Percentiles rank a stretch among this genome's conserved stretches.
phyloP scores from a whole-genome alignment of 306 rosid species.

The Vicia sativa region DNA sequence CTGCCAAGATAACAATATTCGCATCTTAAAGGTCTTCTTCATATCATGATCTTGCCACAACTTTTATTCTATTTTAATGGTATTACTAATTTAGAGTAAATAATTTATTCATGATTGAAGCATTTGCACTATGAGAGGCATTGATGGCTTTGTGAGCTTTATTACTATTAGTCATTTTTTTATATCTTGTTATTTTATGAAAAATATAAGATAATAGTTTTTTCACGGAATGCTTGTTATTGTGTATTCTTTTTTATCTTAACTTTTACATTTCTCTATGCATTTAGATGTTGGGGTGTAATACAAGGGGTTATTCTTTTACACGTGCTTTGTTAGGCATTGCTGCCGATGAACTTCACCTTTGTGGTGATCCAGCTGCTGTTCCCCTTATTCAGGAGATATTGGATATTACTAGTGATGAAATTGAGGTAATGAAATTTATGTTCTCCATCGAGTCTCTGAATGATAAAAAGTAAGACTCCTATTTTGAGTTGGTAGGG shows the following conservation, averaged over 20 bases:
- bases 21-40: conserved; percentile 28
- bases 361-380: conserved; percentile 94
- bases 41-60: conserved; percentile 2
- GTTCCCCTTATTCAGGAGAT: conserved; percentile 87
- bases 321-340: conserved; percentile 92
- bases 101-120: conserved; percentile 21
- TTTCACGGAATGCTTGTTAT: conserved; percentile 27
- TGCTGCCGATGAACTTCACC: conserved; percentile 92
- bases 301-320: conserved; percentile 77
- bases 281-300: conserved; percentile 88
- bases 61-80: conserved; percentile 6
- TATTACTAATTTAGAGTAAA: conserved; percentile 11
- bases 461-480: neutral
- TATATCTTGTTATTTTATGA: neutral
- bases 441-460: conserved; percentile 8
- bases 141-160: conserved; percentile 29
- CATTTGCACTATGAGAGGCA: conserved; percentile 21
- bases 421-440: conserved; percentile 67
- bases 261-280: conserved; percentile 28
- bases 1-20: conserved; percentile 25
- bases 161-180: conserved; percentile 17
- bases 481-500: neutral
- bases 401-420: conserved; percentile 73
- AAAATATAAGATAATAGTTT: conserved; percentile 17
- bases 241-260: conserved; percentile 7